A percentile compares a stretch with the other conserved stretches of the same genome.
Evolutionary conservation across 257 asterid genomes (phyloP).

Genomic region (Fraxinus quadrangulata): DNA sequence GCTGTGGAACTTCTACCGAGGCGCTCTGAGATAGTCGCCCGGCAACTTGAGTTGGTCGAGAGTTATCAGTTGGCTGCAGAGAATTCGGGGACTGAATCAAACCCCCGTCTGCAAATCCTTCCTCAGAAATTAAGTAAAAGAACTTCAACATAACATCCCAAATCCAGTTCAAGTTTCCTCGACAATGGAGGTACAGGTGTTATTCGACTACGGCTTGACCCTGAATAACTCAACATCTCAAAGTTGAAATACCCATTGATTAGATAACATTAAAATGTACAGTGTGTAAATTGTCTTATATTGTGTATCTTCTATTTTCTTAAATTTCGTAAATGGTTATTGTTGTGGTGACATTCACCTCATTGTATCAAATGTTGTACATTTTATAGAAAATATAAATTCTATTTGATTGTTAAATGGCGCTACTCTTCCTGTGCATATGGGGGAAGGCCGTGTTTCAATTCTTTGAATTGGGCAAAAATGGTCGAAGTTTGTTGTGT

Average conservation of each 20-base stretch:
- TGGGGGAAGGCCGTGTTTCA: neutral
- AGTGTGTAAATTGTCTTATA: conserved; percentile 34
- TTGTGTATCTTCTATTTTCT: neutral
- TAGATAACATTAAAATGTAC: conserved; percentile 40
- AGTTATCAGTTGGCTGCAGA: conserved; percentile 85
- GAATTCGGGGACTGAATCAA: conserved; percentile 81
- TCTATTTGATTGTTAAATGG: neutral
- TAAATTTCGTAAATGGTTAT: neutral
- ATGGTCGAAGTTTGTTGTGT: neutral
- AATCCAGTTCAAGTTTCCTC: conserved; percentile 34
- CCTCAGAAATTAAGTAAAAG: conserved; percentile 61
- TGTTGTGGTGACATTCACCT: conserved; percentile 8
- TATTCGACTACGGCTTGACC: conserved; percentile 66
- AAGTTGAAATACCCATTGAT: conserved; percentile 26
- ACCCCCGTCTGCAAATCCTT: conserved; percentile 89
- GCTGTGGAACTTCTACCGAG: conserved; percentile 97
- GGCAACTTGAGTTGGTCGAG: conserved; percentile 82
- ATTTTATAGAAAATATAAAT: conserved; percentile 16
- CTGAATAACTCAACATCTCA: conserved; percentile 42
- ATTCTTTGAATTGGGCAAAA: neutral
- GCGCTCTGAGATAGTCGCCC: conserved; percentile 87
- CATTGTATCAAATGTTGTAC: conserved; percentile 7
- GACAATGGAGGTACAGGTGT: conserved; percentile 40
- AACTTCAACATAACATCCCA: conserved; percentile 29
- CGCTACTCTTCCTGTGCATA: neutral